A percentile compares a stretch with the other conserved stretches of the same genome.
Evolutionary conservation across 768 basidiomycete genomes (phyloP).

Genomic region (Phlegmacium glaucopus): DNA sequence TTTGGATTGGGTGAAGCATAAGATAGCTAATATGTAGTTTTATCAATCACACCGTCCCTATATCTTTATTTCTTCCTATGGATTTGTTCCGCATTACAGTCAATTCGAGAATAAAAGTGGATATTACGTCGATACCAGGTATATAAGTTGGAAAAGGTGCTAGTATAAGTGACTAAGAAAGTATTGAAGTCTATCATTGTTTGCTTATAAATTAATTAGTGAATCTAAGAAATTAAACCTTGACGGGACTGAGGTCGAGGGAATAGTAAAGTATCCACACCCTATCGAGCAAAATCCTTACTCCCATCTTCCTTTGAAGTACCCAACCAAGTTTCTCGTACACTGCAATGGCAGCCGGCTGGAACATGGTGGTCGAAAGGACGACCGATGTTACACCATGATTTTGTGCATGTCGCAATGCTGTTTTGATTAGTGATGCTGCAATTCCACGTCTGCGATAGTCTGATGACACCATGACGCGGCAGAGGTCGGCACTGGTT

Average conservation of each 20-base stretch:
- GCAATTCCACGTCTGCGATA: slow-evolving; percentile 19
- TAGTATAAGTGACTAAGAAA: neutral
- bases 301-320: neutral
- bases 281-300: neutral
- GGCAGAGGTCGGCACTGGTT: slow-evolving; percentile 15
- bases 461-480: slow-evolving; percentile 18
- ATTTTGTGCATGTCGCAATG: slow-evolving; percentile 11
- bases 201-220: no score
- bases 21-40: neutral
- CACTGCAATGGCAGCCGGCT: slow-evolving; percentile 2
- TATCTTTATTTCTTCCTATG: neutral
- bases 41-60: neutral
- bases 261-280: neutral
- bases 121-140: no score
- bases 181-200: neutral
- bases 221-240: neutral
- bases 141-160: neutral
- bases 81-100: neutral
- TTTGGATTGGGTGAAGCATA: slow-evolving; percentile 3
- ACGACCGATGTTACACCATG: slow-evolving; percentile 1
- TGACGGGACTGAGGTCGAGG: neutral
- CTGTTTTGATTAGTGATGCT: slow-evolving; percentile 5
- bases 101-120: no score
- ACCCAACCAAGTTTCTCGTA: slow-evolving; percentile 12
- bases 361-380: slow-evolving; percentile 3